Evolutionary conservation across 495 filamentous ascomycete species (phyloP).

Genomic region (Neurospora sp.): DNA sequence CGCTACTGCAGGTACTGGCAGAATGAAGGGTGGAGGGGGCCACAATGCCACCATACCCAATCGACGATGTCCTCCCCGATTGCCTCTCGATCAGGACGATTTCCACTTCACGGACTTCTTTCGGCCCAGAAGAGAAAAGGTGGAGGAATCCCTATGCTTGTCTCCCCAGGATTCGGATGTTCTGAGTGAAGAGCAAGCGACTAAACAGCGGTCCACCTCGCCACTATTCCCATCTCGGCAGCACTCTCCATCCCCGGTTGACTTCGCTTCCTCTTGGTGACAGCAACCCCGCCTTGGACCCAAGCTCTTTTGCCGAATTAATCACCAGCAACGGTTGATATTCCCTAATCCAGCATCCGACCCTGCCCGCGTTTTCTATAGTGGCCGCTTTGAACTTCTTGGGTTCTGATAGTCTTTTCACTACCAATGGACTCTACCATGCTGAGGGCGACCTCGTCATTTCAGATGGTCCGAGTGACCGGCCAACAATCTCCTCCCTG

Average conservation of each 20-base stretch:
- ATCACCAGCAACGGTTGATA: not conserved
- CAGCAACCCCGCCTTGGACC: not conserved
- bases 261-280: not conserved
- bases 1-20: constrained; percentile 11
- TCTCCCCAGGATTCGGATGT: not conserved
- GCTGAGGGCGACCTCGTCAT: not conserved
- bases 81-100: not conserved
- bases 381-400: not conserved
- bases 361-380: not conserved
- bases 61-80: not conserved
- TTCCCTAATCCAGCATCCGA: not conserved
- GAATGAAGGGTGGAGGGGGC: not conserved
- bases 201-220: not conserved
- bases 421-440: not conserved
- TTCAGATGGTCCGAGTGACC: not conserved
- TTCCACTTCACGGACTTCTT: not conserved
- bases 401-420: not conserved
- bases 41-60: constrained; percentile 6
- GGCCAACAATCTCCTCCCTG: not conserved
- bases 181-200: not conserved
- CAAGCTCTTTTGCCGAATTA: not conserved
- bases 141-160: not conserved
- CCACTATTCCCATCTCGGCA: not conserved
- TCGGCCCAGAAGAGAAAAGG: not conserved
- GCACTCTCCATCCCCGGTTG: not conserved